These are phyloP conservation scores for Macrolepiota fuliginosa DNA, from an alignment of 768 basidiomycete species.

Conservation along the genomic window DNA sequence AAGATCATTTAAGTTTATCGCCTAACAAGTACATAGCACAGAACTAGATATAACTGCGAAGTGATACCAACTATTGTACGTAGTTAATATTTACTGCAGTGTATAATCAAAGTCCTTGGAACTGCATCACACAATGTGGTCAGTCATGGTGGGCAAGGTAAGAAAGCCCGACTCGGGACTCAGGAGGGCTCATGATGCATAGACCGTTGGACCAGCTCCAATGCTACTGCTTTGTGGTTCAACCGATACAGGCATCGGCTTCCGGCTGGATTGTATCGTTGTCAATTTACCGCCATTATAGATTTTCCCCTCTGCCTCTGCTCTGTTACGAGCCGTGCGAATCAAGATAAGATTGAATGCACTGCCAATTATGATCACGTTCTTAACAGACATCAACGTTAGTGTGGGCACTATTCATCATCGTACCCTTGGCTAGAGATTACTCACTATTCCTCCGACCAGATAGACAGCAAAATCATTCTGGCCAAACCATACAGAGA, in stretches of 20 bases:
- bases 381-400: not conserved
- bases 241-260: not conserved
- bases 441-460: not conserved
- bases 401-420: not conserved
- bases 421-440: not conserved
- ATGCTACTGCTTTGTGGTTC: not conserved
- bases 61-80: no score
- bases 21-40: no score
- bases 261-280: not conserved
- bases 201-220: no score
- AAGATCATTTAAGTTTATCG: no score
- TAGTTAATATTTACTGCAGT: no score
- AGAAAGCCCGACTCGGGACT: no score
- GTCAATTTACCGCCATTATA: not conserved
- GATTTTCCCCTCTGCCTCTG: not conserved
- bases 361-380: not conserved
- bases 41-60: no score
- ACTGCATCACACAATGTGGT: no score
- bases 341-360: conserved; percentile 2
- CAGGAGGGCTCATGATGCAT: no score
- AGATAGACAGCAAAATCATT: not conserved
- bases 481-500: not conserved
- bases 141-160: no score
- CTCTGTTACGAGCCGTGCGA: not conserved
- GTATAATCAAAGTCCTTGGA: no score